A percentile compares a stretch with the other conserved stretches of the same genome.
These are phyloP conservation scores for Uronychia setigera DNA, from an alignment of 73 alveolate species.

Conservation along the genomic window DNA sequence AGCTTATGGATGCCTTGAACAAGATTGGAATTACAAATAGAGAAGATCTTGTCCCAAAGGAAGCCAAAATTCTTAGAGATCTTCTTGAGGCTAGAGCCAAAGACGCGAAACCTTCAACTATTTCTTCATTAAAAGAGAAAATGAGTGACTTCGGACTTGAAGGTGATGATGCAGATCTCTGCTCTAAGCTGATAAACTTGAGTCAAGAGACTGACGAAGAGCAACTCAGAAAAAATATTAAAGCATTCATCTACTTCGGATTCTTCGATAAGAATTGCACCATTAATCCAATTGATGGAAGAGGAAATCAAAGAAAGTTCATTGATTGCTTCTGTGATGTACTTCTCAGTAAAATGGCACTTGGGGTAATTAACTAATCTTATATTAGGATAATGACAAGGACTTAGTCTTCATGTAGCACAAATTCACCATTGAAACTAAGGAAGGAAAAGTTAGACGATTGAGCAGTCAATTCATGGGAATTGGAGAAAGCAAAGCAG, in stretches of 20 bases:
- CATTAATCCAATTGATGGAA: constrained; percentile 9
- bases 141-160: constrained; percentile 16
- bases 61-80: constrained; percentile 49
- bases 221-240: constrained; percentile 16
- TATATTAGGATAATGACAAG: constrained; percentile 70
- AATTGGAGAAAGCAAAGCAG: constrained; percentile 65
- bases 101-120: constrained; percentile 20
- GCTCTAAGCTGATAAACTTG: not conserved
- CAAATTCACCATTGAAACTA: constrained; percentile 64
- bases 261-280: constrained; percentile 32
- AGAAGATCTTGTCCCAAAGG: constrained; percentile 65
- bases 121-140: constrained; percentile 17
- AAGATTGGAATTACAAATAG: constrained; percentile 71
- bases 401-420: constrained; percentile 85
- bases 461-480: constrained; percentile 66
- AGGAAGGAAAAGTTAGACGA: constrained; percentile 50
- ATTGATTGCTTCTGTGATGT: constrained; percentile 75
- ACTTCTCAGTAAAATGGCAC: constrained; percentile 51
- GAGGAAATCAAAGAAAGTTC: constrained; percentile 42
- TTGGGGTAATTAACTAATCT: not conserved
- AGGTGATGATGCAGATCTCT: not conserved
- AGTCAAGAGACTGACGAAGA: constrained; percentile 15
- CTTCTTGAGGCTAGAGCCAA: constrained; percentile 50
- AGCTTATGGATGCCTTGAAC: constrained; percentile 76
- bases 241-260: constrained; percentile 48